Evolutionary conservation across 2,329 filamentous ascomycete species (phyloP).

Genomic region (Aspergillus novofumigatus): DNA sequence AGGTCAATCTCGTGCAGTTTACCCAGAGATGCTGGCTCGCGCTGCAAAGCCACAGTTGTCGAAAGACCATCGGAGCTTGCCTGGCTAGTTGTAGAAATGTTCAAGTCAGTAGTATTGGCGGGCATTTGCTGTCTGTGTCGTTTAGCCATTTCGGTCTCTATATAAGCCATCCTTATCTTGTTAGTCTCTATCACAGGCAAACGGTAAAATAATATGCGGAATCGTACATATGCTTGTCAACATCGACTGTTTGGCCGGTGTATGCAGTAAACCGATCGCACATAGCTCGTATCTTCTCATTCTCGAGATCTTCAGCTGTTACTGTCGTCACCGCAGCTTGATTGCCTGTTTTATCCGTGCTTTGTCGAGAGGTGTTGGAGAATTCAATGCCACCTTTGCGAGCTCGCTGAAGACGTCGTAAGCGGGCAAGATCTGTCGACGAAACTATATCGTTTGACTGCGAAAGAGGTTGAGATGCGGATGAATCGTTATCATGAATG

Average conservation of each 20-base stretch:
- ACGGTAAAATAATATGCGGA: conserved; percentile 4
- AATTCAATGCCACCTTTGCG: conserved; percentile 47
- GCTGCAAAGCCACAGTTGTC: conserved; percentile 28
- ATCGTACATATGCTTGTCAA: conserved; percentile 62
- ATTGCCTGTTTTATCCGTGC: conserved; percentile 11
- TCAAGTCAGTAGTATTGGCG: conserved; percentile 10
- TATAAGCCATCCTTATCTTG: conserved; percentile 61
- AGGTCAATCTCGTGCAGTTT: conserved; percentile 57
- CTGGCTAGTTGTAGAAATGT: conserved; percentile 8
- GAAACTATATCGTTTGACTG: conserved; percentile 15
- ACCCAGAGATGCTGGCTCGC: conserved; percentile 50
- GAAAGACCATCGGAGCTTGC: conserved; percentile 8
- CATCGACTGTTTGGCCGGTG: conserved; percentile 55
- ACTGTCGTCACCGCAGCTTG: conserved; percentile 14
- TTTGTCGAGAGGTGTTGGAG: conserved; percentile 29
- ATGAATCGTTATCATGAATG: conserved; percentile 3
- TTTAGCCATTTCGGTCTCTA: conserved; percentile 64
- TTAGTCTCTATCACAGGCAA: conserved; percentile 45
- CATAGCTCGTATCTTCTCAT: conserved; percentile 38
- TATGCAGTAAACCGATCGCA: conserved; percentile 54
- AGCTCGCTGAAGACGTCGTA: conserved; percentile 33
- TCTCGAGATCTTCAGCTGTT: conserved; percentile 30
- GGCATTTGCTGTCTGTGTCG: conserved; percentile 30
- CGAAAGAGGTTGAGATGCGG: conserved; percentile 9
- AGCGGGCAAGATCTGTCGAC: conserved; percentile 33